Evolutionary conservation across 805 yeast genomes (phyloP).

Genomic region (Kazachstania psychrophila): DNA sequence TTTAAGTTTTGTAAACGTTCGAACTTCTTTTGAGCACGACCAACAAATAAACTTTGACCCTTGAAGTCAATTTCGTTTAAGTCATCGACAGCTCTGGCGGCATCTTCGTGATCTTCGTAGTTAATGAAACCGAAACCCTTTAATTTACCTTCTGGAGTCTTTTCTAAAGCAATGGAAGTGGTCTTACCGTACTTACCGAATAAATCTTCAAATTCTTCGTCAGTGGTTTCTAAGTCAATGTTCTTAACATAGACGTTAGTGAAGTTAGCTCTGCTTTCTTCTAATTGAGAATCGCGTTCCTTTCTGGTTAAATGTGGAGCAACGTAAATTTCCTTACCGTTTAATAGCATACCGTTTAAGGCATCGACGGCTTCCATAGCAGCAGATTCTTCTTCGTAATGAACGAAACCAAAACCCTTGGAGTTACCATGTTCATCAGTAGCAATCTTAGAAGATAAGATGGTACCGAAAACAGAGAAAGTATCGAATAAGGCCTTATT

Average conservation of each 20-base stretch:
- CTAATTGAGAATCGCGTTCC: constrained; percentile 90
- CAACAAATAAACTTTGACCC: constrained; percentile 84
- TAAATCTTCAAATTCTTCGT: constrained; percentile 60
- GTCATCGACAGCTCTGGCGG: constrained; percentile 84
- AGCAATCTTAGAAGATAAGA: constrained; percentile 95
- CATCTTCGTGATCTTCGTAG: constrained; percentile 79
- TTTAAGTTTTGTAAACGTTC: constrained; percentile 95
- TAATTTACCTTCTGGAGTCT: constrained; percentile 78
- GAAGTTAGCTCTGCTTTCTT: constrained; percentile 83
- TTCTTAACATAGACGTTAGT: constrained; percentile 95
- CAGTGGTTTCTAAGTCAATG: constrained; percentile 61
- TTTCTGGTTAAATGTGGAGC: constrained; percentile 87
- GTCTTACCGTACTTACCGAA: constrained; percentile 68
- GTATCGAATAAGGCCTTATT: constrained; percentile 98
- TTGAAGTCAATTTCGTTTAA: constrained; percentile 79
- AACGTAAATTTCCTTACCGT: constrained; percentile 91
- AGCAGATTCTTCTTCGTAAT: constrained; percentile 85
- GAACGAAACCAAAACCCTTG: constrained; percentile 96
- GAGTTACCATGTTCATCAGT: constrained; percentile 86
- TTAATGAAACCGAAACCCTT: constrained; percentile 95
- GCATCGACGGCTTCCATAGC: constrained; percentile 93
- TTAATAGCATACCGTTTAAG: constrained; percentile 96
- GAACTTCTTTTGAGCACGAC: constrained; percentile 98
- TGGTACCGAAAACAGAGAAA: constrained; percentile 91
- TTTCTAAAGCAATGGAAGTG: constrained; percentile 75